Percentiles rank a stretch among this genome's conserved stretches.
Conservation (phyloP, 352 stramenopile species). For the Blastocystis sp. region DNA sequence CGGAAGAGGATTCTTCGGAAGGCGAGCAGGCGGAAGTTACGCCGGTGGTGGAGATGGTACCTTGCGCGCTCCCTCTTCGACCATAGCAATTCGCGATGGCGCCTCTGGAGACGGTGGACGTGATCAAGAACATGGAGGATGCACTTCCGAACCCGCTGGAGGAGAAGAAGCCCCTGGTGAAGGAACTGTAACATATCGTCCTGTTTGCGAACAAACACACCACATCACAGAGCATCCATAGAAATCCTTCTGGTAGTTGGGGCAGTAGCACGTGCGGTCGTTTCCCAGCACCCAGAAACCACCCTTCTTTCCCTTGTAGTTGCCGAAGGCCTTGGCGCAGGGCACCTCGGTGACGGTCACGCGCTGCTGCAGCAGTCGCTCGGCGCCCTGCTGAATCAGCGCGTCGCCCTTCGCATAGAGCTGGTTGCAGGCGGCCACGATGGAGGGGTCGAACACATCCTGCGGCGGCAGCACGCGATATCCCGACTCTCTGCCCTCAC, state of each 20-base stretch:
- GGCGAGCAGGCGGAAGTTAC: too few relatives aligned
- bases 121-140: constrained; percentile 7
- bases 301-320: constrained; percentile 28
- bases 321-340: background rate
- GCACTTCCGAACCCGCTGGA: background rate
- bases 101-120: constrained; percentile 23
- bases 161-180: background rate
- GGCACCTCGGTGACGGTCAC: constrained; percentile 42
- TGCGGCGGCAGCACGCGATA: constrained; percentile 38
- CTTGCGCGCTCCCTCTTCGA: background rate
- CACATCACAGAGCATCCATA: constrained; percentile 23
- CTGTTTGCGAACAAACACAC: constrained; percentile 18
- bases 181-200: constrained; percentile 39
- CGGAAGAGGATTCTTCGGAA: background rate
- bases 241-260: constrained; percentile 34
- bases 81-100: constrained; percentile 1
- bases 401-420: constrained; percentile 22
- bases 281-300: constrained; percentile 50
- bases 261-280: background rate
- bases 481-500: constrained; percentile 5
- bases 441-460: constrained; percentile 1
- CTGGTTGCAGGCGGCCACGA: constrained; percentile 8
- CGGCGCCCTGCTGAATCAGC: background rate
- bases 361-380: constrained; percentile 34
- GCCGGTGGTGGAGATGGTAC: constrained; percentile 42